A percentile compares a stretch with the other conserved stretches of the same genome.
Evolutionary conservation across 177 flowering plant genomes (phyloP).

Genomic region (Vitis hybrid): DNA sequence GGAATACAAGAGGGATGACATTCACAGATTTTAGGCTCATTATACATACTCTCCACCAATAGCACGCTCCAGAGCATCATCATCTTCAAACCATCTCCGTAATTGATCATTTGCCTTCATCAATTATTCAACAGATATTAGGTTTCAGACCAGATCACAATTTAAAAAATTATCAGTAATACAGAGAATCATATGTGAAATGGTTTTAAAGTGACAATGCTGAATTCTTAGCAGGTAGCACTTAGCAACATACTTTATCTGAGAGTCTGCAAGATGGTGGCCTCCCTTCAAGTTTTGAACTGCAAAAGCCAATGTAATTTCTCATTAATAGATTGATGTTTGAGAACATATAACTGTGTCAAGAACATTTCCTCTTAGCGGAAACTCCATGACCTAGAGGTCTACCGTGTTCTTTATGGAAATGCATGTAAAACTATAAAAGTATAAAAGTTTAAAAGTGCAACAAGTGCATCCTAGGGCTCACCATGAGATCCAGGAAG

Average conservation of each 20-base stretch:
- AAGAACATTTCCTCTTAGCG: neutral
- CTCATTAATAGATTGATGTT: neutral
- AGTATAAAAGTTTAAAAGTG: too few relatives aligned
- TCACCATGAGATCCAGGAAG: too few relatives aligned
- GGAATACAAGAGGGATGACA: neutral
- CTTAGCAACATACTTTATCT: slow-evolving; percentile 68
- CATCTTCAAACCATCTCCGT: slow-evolving; percentile 76
- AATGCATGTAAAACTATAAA: too few relatives aligned
- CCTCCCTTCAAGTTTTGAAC: slow-evolving; percentile 92
- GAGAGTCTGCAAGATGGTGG: slow-evolving; percentile 66
- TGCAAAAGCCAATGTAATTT: slow-evolving; percentile 29
- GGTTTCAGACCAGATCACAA: slow-evolving; percentile 1
- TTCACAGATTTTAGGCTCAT: slow-evolving; percentile 12
- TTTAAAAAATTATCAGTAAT: neutral
- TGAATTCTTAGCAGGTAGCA: neutral
- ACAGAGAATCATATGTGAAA: neutral
- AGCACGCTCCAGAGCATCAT: slow-evolving; percentile 92
- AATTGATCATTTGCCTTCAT: slow-evolving; percentile 69
- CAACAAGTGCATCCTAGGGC: too few relatives aligned
- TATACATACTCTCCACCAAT: slow-evolving; percentile 74
- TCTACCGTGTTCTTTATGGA: too few relatives aligned
- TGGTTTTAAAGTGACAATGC: too few relatives aligned
- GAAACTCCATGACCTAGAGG: too few relatives aligned
- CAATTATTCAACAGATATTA: slow-evolving; percentile 18
- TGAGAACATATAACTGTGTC: neutral